Conservation (phyloP, 495 filamentous ascomycete genomes). For the Pseudomonodictys pantanalensis region DNA sequence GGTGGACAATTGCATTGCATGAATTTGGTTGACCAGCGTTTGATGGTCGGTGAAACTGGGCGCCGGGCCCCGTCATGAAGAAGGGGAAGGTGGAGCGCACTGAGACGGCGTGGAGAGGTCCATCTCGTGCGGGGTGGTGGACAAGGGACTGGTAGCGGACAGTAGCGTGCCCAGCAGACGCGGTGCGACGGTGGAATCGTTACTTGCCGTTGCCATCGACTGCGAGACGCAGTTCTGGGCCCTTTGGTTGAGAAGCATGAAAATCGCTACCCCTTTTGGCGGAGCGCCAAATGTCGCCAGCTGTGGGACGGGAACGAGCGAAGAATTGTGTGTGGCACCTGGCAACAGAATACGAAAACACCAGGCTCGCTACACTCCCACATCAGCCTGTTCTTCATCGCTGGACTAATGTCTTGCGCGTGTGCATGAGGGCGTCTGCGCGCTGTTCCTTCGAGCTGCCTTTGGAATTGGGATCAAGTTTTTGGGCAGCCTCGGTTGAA, state of each 20-base stretch:
- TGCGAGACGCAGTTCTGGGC: background rate
- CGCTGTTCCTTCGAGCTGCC: no score
- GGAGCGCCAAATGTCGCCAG: background rate
- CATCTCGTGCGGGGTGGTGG: background rate
- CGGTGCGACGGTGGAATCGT: background rate
- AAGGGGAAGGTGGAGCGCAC: background rate
- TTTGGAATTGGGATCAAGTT: no score
- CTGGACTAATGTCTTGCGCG: no score
- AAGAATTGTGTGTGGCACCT: no score
- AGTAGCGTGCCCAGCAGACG: background rate
- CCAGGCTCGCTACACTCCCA: no score
- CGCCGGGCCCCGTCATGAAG: slow-evolving; percentile 6
- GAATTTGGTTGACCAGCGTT: background rate
- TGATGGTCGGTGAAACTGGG: slow-evolving; percentile 17
- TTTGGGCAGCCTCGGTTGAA: no score
- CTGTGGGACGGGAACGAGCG: no score
- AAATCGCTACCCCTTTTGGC: background rate
- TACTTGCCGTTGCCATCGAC: background rate
- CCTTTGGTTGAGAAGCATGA: background rate
- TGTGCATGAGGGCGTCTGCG: no score
- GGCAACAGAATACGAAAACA: no score
- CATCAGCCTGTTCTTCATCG: no score
- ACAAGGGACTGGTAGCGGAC: background rate
- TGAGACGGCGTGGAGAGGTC: background rate
- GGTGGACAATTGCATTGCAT: no score